Base-by-base conservation (phyloP, 306 rosid genomes). In the Cucurbita moschata region DNA sequence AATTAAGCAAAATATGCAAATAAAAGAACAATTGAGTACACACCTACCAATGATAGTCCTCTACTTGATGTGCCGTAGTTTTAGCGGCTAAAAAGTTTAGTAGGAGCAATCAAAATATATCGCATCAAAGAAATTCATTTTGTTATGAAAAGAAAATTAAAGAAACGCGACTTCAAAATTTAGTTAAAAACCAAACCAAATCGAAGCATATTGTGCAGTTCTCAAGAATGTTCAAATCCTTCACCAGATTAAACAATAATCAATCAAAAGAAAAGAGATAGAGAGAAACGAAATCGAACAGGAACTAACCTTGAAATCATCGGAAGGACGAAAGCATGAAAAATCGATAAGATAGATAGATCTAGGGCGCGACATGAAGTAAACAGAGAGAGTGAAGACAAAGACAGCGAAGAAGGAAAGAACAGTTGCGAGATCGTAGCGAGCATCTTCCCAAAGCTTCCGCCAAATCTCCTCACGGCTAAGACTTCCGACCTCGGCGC, bases 311-410 rank as follows among this genome's bases (percentile, higher is more conserved):
- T 91, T 95, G 73, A 89, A 79, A 39, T 95, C 87, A 52, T 91
- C 90, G 5, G 46, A 8, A n/a, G 99, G 99, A 51, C 65, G 81
- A 69, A 73, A 88, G 75, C 96, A 88, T 0, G 99, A 89, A 70
- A 88, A 95, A 76, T 91, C 99, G 38, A 95, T 60, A 58, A 95
- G 97, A 72, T 95, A 91, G 78, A 88, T 86, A 58, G 97, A 84
- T 30, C 92, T 87, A 16, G 97, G 97, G 60, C 85, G 84, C 0
- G 99, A 95, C 96, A 91, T 91, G 86, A 95, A 87, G 81, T 91
- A 91, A 38, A 91, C 88, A 7, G 97, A 85, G 49, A 91, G 80
- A 14, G 99, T 89, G 89, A 95, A 88, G 30, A 91, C 91, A n/a
- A 95, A 87, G 47, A 91, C 83, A 0, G 82, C 97, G 44, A 91